These are phyloP conservation scores for Salvia miltiorrhiza DNA, from an alignment of 257 asterid genomes.

Conservation along the genomic window DNA sequence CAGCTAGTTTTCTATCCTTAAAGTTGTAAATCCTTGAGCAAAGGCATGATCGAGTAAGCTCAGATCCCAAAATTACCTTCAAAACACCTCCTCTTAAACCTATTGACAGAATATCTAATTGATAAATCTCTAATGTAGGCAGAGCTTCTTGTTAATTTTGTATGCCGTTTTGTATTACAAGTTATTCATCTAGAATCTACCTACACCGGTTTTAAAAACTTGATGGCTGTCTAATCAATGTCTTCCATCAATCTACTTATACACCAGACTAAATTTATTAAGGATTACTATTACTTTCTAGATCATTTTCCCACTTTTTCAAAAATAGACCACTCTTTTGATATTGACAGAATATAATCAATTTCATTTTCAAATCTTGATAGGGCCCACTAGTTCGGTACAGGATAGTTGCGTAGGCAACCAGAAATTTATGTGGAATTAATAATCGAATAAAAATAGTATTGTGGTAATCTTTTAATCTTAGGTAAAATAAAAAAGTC, in stretches of 20 bases:
- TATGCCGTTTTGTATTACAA: neutral
- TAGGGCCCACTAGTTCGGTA: no score
- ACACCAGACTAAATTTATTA: no score
- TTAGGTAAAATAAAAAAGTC: no score
- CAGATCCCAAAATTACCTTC: conserved; percentile 13
- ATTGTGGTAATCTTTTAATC: no score
- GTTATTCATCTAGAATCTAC: neutral
- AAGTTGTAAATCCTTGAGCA: neutral
- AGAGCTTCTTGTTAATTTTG: neutral
- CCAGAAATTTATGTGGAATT: no score
- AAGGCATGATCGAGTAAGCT: neutral
- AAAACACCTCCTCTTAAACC: neutral
- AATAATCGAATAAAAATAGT: no score
- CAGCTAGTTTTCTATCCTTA: neutral
- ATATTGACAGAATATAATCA: no score
- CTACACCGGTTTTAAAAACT: neutral
- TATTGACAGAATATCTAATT: neutral
- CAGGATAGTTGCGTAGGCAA: no score
- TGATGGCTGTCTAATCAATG: neutral
- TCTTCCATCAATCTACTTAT: neutral
- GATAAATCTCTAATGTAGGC: neutral
- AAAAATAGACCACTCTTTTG: no score
- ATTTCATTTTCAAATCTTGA: no score
- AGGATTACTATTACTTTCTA: no score
- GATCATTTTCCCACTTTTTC: no score